Conservation (phyloP, 805 yeast genomes). For the Wickerhamiella lipophila region DNA sequence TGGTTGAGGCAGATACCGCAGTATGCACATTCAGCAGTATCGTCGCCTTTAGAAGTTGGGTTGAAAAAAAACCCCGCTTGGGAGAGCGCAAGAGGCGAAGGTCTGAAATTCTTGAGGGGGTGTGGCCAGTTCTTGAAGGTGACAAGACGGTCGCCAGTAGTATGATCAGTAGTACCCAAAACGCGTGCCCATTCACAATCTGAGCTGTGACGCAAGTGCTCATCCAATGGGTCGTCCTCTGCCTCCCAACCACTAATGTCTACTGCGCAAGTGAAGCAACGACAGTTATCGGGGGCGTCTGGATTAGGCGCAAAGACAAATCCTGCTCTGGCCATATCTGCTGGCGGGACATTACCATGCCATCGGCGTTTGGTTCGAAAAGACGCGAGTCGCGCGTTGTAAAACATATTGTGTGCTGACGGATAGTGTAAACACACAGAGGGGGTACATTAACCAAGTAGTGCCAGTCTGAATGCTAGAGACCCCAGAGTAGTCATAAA, state of each 20-base stretch:
- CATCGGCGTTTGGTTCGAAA: constrained; percentile 1
- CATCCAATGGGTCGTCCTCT: constrained; percentile 3
- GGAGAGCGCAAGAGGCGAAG: constrained; percentile 4
- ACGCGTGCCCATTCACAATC: constrained; percentile 10
- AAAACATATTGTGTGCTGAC: background rate
- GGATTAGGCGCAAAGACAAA: constrained; percentile 1
- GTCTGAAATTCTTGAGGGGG: background rate
- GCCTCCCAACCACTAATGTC: constrained; percentile 6
- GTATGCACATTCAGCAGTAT: constrained; percentile 6
- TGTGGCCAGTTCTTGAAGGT: constrained; percentile 11
- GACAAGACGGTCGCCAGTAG: constrained; percentile 1
- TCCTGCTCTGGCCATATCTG: constrained; percentile 9
- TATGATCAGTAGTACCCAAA: background rate
- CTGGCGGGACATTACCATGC: background rate
- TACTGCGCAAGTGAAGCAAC: constrained; percentile 10
- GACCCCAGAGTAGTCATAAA: too few species aligned
- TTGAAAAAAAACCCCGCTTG: constrained; percentile 10
- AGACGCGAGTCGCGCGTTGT: constrained; percentile 3
- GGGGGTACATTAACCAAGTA: too few species aligned
- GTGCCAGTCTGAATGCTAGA: too few species aligned
- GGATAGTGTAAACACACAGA: background rate
- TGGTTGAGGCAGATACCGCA: constrained; percentile 2
- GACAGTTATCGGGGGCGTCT: background rate
- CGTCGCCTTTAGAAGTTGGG: background rate
- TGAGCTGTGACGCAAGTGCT: constrained; percentile 5